phyloP scores from a whole-genome alignment of 2,329 filamentous ascomycete genomes.

The Verticillium nubilum region DNA sequence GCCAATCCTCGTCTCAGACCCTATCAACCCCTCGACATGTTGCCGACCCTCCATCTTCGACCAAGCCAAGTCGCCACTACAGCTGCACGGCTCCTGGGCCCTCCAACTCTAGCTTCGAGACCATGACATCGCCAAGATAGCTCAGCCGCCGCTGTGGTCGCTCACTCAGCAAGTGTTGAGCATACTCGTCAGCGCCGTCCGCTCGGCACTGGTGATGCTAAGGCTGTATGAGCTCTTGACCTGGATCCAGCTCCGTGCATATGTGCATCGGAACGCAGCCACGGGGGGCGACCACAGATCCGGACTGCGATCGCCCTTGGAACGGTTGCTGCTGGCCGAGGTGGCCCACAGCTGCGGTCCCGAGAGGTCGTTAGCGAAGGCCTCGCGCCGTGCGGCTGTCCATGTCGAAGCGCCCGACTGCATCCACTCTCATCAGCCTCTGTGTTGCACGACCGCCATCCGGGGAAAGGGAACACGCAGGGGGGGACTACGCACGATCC shows the following conservation, averaged over 20 bases:
- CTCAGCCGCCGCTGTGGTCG: not conserved
- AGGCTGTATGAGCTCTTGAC: conserved; percentile 71
- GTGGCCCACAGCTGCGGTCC: conserved; percentile 76
- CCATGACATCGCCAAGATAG: not conserved
- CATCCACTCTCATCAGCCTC: conserved; percentile 5
- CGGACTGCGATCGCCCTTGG: conserved; percentile 68
- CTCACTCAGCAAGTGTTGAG: conserved; percentile 52
- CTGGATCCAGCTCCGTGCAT: conserved; percentile 69
- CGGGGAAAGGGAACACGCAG: not conserved
- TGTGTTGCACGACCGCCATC: not conserved
- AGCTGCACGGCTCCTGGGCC: not conserved
- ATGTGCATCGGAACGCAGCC: conserved; percentile 67
- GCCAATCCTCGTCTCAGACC: too few species aligned
- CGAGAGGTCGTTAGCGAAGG: conserved; percentile 72
- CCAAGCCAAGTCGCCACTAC: not conserved
- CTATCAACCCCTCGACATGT: not conserved
- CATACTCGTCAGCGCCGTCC: conserved; percentile 60
- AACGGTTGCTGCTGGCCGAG: conserved; percentile 68
- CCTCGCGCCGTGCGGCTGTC: conserved; percentile 61
- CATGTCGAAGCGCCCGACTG: conserved; percentile 67
- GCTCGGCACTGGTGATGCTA: conserved; percentile 67
- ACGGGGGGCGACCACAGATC: conserved; percentile 73
- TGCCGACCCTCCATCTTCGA: not conserved
- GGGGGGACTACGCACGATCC: conserved; percentile 48
- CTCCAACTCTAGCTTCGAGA: not conserved